Evolutionary conservation across 345 rosid genomes (phyloP).

Genomic region (Eucalyptus victrix): DNA sequence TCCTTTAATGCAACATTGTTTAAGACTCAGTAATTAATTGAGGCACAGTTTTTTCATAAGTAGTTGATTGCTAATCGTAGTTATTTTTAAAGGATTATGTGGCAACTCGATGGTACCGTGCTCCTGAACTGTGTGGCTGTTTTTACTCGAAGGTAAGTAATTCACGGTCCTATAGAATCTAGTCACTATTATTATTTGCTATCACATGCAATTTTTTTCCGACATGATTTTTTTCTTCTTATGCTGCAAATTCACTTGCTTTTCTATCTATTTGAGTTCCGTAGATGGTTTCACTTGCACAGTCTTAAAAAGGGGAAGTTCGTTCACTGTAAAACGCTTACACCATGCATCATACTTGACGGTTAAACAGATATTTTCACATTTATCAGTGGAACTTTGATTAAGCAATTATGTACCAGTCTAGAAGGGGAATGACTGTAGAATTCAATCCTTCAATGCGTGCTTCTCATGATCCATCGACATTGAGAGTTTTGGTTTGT

Average conservation of each 20-base stretch:
- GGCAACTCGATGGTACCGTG: slow-evolving; percentile 99
- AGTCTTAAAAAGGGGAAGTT: not conserved
- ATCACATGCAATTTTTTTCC: not conserved
- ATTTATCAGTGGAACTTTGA: not conserved
- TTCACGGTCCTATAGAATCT: not conserved
- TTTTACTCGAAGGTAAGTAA: slow-evolving; percentile 72
- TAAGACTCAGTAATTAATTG: not conserved
- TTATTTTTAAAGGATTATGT: slow-evolving; percentile 81
- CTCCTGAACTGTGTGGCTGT: slow-evolving; percentile 97
- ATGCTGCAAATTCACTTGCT: not conserved
- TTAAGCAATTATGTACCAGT: not conserved
- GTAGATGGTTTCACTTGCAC: not conserved
- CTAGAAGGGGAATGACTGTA: not conserved
- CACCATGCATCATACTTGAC: not conserved
- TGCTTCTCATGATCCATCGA: not conserved
- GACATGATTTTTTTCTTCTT: not conserved
- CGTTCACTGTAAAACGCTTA: not conserved
- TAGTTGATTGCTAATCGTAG: slow-evolving; percentile 2
- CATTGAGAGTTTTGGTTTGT: not conserved
- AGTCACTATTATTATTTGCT: not conserved
- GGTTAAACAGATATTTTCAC: not conserved
- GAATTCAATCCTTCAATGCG: not conserved
- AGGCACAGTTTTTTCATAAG: not conserved
- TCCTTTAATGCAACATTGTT: not conserved
- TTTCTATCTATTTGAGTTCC: not conserved